Evolutionary conservation across 805 yeast species (phyloP).

Genomic region (Yamadazyma endophytica): DNA sequence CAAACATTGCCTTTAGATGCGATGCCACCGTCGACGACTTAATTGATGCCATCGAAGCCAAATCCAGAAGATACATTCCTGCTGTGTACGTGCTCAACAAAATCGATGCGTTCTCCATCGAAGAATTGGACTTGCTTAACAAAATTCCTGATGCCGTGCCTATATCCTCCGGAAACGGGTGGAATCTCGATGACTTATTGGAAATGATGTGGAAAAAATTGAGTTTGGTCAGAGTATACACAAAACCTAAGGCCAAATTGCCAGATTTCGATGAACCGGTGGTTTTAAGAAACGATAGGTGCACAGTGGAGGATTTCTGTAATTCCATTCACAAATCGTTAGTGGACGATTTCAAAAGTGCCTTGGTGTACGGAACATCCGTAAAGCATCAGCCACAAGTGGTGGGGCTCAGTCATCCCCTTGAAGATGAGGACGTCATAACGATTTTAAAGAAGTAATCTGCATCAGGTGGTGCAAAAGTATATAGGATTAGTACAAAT

Average conservation of each 20-base stretch:
- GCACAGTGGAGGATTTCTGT: constrained; percentile 94
- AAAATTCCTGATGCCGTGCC: constrained; percentile 97
- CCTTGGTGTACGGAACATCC: constrained; percentile 88
- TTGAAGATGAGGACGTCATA: constrained; percentile 96
- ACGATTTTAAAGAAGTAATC: constrained; percentile 75
- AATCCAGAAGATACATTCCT: constrained; percentile 89
- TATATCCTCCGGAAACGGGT: constrained; percentile 89
- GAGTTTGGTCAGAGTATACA: constrained; percentile 89
- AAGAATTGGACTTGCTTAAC: constrained; percentile 85
- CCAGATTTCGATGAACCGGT: constrained; percentile 97
- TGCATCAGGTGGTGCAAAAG: neutral
- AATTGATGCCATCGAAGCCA: constrained; percentile 89
- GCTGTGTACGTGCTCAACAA: constrained; percentile 93
- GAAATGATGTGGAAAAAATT: constrained; percentile 95
- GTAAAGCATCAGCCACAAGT: constrained; percentile 98
- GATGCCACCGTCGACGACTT: constrained; percentile 97
- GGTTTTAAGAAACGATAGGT: constrained; percentile 75
- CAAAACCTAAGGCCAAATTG: constrained; percentile 90
- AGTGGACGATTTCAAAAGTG: constrained; percentile 90
- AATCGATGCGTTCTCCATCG: constrained; percentile 90
- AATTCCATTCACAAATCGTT: constrained; percentile 91
- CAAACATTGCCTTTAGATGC: constrained; percentile 93
- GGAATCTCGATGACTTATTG: constrained; percentile 94
- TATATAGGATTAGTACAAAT: no score
- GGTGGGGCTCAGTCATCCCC: constrained; percentile 79